phyloP scores from a whole-genome alignment of 305 asterid genomes.

The Fraxinus baroniana region DNA sequence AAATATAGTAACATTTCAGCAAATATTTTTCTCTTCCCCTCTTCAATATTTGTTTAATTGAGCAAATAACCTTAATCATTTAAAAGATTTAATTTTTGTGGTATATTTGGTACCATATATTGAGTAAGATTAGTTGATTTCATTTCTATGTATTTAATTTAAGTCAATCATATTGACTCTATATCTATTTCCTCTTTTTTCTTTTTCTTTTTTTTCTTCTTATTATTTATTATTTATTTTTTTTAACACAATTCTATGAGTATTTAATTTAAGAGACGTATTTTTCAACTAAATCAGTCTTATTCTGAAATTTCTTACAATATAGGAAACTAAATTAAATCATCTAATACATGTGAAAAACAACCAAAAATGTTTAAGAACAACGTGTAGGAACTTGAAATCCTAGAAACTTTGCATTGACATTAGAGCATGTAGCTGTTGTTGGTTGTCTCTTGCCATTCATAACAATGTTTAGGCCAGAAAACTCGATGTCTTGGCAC shows the following conservation, averaged over 20 bases:
- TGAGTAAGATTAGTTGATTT: not conserved
- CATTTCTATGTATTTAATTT: too few species aligned
- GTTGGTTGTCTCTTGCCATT: constrained; percentile 16
- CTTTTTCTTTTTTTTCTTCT: too few species aligned
- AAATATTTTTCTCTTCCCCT: not conserved
- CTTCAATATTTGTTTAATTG: not conserved
- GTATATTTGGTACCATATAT: not conserved
- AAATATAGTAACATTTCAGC: not conserved
- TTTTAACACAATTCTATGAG: too few species aligned
- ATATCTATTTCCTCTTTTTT: not conserved
- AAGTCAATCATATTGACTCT: not conserved
- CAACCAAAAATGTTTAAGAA: not conserved
- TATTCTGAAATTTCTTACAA: not conserved
- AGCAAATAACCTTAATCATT: not conserved
- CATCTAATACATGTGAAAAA: not conserved
- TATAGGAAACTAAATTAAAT: not conserved
- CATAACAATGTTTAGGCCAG: constrained; percentile 19
- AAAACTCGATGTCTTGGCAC: constrained; percentile 30
- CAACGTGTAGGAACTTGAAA: not conserved
- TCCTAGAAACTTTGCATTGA: constrained; percentile 14
- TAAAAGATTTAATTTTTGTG: too few species aligned
- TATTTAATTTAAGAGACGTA: not conserved
- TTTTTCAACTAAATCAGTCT: not conserved
- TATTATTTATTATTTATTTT: too few species aligned
- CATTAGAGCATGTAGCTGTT: constrained; percentile 20